Percentiles rank a stretch among this genome's conserved stretches.
Conservation (phyloP, 2,329 filamentous ascomycete species). For the Aspergillus sp. region DNA sequence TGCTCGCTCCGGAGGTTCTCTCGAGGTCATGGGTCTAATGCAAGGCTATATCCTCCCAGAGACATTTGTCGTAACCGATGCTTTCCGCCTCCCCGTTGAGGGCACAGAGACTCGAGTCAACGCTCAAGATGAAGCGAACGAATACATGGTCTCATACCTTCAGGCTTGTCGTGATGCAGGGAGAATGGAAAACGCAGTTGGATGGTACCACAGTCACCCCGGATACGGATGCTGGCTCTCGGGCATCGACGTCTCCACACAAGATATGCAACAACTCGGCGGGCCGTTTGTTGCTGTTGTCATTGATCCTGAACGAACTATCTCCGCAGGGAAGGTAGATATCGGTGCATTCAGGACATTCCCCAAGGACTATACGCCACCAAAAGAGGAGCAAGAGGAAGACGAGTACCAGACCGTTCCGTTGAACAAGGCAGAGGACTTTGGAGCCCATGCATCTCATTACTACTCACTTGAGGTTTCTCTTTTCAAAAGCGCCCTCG, state of each 20-base stretch:
- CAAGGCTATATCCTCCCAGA: slow-evolving; percentile 86
- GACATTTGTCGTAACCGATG: slow-evolving; percentile 86
- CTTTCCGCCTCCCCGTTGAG: slow-evolving; percentile 90
- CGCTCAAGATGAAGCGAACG: slow-evolving; percentile 91
- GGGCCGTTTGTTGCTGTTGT: slow-evolving; percentile 96
- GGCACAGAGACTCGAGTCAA: slow-evolving; percentile 99
- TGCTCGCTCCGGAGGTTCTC: slow-evolving; percentile 84
- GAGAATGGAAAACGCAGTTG: slow-evolving; percentile 85
- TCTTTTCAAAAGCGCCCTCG: slow-evolving; percentile 91
- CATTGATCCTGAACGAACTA: slow-evolving; percentile 92
- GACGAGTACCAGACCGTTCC: slow-evolving; percentile 64
- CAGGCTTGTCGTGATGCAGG: slow-evolving; percentile 71
- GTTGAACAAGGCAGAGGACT: slow-evolving; percentile 90
- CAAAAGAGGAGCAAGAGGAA: slow-evolving; percentile 46
- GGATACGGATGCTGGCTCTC: slow-evolving; percentile 98
- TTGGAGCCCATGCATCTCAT: slow-evolving; percentile 83
- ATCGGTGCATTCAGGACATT: slow-evolving; percentile 96
- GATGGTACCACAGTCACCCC: slow-evolving; percentile 97
- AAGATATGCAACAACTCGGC: slow-evolving; percentile 81
- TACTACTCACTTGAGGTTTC: slow-evolving; percentile 93
- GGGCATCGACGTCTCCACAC: slow-evolving; percentile 90
- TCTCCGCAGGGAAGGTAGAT: slow-evolving; percentile 91
- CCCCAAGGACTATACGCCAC: slow-evolving; percentile 68
- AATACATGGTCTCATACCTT: slow-evolving; percentile 91
- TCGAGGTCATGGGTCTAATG: slow-evolving; percentile 99